Evolutionary conservation across 2,329 filamentous ascomycete species (phyloP).

Genomic region (Phoma sp.): DNA sequence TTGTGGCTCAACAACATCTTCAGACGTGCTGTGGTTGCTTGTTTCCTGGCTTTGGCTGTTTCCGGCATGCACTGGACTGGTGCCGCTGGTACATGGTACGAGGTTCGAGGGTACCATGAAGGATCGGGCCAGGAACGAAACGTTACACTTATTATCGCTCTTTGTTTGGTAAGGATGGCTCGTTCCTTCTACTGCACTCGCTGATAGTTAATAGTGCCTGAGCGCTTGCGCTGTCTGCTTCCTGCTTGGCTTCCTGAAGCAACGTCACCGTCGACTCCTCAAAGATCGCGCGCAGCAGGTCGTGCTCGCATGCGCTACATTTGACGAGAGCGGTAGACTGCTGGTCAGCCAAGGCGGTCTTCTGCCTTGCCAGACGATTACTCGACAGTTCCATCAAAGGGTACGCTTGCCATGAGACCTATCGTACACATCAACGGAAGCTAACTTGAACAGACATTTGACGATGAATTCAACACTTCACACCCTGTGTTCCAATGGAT

Average conservation of each 20-base stretch:
- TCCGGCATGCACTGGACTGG: conserved; percentile 91
- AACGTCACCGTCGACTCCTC: conserved; percentile 49
- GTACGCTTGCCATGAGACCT: conserved; percentile 64
- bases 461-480: conserved; percentile 76
- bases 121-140: conserved; percentile 57
- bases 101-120: conserved; percentile 58
- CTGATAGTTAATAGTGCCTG: conserved; percentile 60
- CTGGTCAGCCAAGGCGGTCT: conserved; percentile 74
- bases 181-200: conserved; percentile 64
- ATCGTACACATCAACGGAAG: conserved; percentile 45
- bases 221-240: conserved; percentile 49
- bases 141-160: conserved; percentile 74
- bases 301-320: conserved; percentile 67
- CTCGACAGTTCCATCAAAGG: conserved; percentile 60
- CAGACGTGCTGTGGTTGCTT: conserved; percentile 72
- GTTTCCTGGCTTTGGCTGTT: conserved; percentile 74
- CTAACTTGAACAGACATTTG: conserved; percentile 58
- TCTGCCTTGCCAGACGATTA: conserved; percentile 77
- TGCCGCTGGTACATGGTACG: conserved; percentile 73
- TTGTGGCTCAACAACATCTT: conserved; percentile 82
- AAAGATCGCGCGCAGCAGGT: conserved; percentile 61
- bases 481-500: conserved; percentile 90
- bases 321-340: conserved; percentile 71
- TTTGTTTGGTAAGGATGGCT: conserved; percentile 68
- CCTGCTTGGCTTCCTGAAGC: conserved; percentile 46